Evolutionary conservation across 2,329 filamentous ascomycete genomes (phyloP).

Genomic region (Metarhizium rileyi): DNA sequence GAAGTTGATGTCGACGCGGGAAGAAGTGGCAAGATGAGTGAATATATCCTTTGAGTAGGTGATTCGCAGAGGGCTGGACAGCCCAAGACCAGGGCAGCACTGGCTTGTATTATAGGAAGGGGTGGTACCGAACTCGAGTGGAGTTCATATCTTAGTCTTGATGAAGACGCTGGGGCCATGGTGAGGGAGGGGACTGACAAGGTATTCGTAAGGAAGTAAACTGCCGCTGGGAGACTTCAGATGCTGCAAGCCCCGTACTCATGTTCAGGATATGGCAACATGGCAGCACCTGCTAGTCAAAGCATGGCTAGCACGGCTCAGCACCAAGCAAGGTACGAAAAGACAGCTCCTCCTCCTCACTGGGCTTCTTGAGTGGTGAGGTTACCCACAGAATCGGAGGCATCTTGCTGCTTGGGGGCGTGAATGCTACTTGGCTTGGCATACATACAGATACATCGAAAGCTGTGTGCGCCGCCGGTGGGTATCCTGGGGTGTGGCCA

Average conservation of each 20-base stretch:
- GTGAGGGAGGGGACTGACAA: constrained; percentile 1
- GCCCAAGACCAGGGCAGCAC: background rate
- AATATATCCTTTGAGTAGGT: background rate
- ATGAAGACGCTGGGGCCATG: constrained; percentile 5
- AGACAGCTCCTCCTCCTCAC: background rate
- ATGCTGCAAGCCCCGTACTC: constrained; percentile 5
- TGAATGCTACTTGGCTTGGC: background rate
- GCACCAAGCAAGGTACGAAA: constrained; percentile 1
- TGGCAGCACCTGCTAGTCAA: constrained; percentile 1
- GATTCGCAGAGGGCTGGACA: background rate
- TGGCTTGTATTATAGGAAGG: constrained; percentile 5
- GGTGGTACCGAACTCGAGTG: constrained; percentile 3
- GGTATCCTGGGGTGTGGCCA: background rate
- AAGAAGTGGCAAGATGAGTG: background rate
- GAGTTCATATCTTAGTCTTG: constrained; percentile 6
- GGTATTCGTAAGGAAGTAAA: constrained; percentile 5
- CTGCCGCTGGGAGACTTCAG: constrained; percentile 7
- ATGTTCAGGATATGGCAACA: constrained; percentile 5
- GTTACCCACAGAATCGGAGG: background rate
- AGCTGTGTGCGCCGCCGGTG: background rate
- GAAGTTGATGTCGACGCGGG: background rate
- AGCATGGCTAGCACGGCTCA: constrained; percentile 5
- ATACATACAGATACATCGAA: background rate
- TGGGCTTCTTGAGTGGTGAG: background rate
- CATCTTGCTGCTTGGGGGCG: background rate